A percentile compares a stretch with the other conserved stretches of the same genome.
phyloP scores from a whole-genome alignment of 192 early-diverging fungal species.

The Chytriomyces sp. region DNA sequence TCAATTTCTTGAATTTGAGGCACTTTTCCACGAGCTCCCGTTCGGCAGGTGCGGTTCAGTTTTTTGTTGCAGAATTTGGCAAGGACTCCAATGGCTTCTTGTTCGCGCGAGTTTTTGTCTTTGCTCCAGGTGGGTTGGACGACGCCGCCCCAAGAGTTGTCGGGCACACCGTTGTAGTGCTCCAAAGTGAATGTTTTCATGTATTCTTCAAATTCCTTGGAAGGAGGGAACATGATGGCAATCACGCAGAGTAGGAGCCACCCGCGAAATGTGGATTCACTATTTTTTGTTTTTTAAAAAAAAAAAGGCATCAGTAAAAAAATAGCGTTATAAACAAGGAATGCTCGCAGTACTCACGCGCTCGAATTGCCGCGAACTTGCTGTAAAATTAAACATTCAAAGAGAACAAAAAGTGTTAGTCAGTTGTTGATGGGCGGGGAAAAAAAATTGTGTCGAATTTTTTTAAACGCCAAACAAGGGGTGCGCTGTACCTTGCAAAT shows the following conservation, averaged over 20 bases:
- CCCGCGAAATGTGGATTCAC: conserved; percentile 75
- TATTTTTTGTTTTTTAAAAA: conserved; percentile 5
- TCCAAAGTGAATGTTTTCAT: conserved; percentile 77
- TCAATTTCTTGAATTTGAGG: conserved; percentile 72
- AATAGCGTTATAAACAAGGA: background rate
- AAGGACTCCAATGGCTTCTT: conserved; percentile 42
- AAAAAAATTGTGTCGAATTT: no score
- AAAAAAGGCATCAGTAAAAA: background rate
- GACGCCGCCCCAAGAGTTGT: conserved; percentile 9
- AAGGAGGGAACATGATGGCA: conserved; percentile 86
- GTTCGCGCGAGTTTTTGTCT: conserved; percentile 18
- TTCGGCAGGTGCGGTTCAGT: conserved; percentile 73
- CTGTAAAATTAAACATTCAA: background rate
- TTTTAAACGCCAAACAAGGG: no score
- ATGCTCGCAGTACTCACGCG: background rate
- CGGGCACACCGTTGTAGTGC: conserved; percentile 51
- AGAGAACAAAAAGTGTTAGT: no score
- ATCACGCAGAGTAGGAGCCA: conserved; percentile 87
- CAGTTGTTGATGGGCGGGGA: no score
- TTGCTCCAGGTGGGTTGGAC: conserved; percentile 18
- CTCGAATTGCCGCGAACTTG: conserved; percentile 44
- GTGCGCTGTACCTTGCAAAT: conserved; percentile 69
- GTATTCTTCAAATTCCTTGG: conserved; percentile 86
- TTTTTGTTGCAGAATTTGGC: conserved; percentile 50
- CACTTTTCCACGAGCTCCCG: conserved; percentile 81